Evolutionary conservation across 495 filamentous ascomycete species (phyloP), one percentile per base, ranked within the genome.

Genomic region (Bombardia bombarda): DNA sequence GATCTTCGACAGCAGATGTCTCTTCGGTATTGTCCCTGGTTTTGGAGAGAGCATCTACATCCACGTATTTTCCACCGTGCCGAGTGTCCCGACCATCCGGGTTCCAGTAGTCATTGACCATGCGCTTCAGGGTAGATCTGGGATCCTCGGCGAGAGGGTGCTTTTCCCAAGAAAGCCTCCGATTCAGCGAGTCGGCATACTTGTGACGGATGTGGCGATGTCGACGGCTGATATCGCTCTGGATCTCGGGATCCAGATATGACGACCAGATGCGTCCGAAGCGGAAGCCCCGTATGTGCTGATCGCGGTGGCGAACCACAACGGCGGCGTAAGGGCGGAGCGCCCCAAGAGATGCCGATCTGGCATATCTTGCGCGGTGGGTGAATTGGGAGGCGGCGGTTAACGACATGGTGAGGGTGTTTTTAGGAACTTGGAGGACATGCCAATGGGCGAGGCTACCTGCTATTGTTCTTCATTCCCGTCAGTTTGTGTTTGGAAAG

Each of bases 211-310:
- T 38, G 16, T 38, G 30, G 19, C 60, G 60, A 26, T 67, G 57
- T 2, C 66, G 65, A 14, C 60, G 66, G 37, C 59, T 62, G 22
- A 62, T 36, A 33, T 69, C 66, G 25, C 55, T 59, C 20, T 60
- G 47, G n/a, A 47, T 50, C 30, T 63, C 60, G 10, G 57, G 46
- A 44, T 70, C 60, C 7, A 66, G 39, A 31, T 60, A 69, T 20
- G 64, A 66, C 9, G 63, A 59, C 62, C 69, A 70, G 9, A 57
- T 32, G 8, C 53, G 49, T 30, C 62, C 65, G 40, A 75, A 65
- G 36, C 69, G 63, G 46, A 73, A 74, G 42, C 40, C 53, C 14
- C 74, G 68, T 8, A 42, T 53, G 39, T 75, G 73, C 24, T 68
- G 57, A 1, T 43, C 50, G 13, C 30, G 51, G 42, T 48, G 53